Percentiles rank a stretch among this genome's conserved stretches.
Conservation (phyloP, 306 rosid species). For the Parietaria judaica region DNA sequence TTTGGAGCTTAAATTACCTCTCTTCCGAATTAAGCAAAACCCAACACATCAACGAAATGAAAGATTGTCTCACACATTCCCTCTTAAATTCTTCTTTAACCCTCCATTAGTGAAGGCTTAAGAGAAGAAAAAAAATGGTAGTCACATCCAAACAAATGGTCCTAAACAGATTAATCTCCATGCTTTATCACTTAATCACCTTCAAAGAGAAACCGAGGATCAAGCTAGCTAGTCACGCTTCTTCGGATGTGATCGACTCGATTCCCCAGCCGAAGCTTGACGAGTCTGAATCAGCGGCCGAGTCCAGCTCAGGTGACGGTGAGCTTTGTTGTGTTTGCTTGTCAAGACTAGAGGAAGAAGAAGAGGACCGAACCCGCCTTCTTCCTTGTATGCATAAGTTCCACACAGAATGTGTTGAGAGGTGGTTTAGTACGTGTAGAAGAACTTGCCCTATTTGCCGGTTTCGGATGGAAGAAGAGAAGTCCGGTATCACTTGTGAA, state of each 20-base stretch:
- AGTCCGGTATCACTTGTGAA: conserved; percentile 26
- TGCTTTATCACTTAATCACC: conserved; percentile 34
- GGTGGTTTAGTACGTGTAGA: conserved; percentile 60
- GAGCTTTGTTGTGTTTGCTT: conserved; percentile 65
- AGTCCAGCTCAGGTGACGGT: conserved; percentile 17
- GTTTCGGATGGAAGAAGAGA: conserved; percentile 47
- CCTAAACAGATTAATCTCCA: conserved; percentile 35
- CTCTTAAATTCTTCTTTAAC: conserved; percentile 9
- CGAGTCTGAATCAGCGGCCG: conserved; percentile 21
- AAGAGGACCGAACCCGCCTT: conserved; percentile 26
- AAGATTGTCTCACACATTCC: conserved; percentile 16
- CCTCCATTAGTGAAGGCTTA: conserved; percentile 30
- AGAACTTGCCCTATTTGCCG: conserved; percentile 79
- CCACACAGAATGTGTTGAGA: conserved; percentile 67
- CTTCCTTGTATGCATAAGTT: conserved; percentile 83
- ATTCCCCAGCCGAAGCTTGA: conserved; percentile 10
- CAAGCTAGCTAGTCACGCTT: conserved; percentile 26
- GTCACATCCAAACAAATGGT: conserved; percentile 30
- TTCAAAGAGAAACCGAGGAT: conserved; percentile 19
- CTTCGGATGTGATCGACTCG: conserved; percentile 14
- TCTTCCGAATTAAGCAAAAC: conserved; percentile 57
- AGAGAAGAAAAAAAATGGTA: conserved; percentile 12
- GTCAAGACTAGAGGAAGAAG: conserved; percentile 40
- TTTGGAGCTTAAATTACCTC: conserved; percentile 10
- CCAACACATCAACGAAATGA: conserved; percentile 24